phyloP scores from a whole-genome alignment of 805 yeast species.

The Wickerhamomyces queroliae region DNA sequence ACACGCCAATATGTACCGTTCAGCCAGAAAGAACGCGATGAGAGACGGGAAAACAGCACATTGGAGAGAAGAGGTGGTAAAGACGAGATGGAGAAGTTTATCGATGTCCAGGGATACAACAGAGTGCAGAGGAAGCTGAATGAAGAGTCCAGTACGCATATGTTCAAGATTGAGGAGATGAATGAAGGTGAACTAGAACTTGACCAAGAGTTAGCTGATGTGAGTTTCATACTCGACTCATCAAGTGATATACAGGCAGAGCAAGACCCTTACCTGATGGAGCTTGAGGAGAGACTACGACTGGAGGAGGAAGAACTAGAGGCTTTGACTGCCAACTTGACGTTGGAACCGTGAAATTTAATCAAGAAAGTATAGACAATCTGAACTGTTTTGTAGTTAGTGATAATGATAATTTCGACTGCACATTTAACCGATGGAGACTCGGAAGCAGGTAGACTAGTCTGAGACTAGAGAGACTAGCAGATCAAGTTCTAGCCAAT shows the following conservation, averaged over 20 bases:
- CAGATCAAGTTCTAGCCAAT: too few relatives aligned
- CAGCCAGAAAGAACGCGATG: background rate
- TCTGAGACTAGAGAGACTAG: too few relatives aligned
- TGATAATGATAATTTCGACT: too few relatives aligned
- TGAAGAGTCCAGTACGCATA: slow-evolving; percentile 10
- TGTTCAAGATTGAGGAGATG: slow-evolving; percentile 9
- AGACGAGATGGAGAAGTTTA: slow-evolving; percentile 1
- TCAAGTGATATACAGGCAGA: slow-evolving; percentile 8
- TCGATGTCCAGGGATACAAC: background rate
- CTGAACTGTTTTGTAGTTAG: too few relatives aligned
- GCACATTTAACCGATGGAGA: too few relatives aligned
- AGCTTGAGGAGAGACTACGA: slow-evolving; percentile 11
- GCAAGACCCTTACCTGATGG: slow-evolving; percentile 5
- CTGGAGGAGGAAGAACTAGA: slow-evolving; percentile 13
- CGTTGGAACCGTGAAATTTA: background rate
- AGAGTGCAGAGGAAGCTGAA: background rate
- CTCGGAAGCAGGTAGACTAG: too few relatives aligned
- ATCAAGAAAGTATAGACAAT: too few relatives aligned
- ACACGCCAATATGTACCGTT: slow-evolving; percentile 1
- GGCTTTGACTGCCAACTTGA: slow-evolving; percentile 5
- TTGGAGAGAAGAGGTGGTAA: slow-evolving; percentile 3
- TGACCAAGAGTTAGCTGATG: too few relatives aligned
- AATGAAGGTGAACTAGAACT: slow-evolving; percentile 5
- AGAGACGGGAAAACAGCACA: background rate
- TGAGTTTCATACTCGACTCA: too few relatives aligned